A percentile compares a stretch with the other conserved stretches of the same genome.
Evolutionary conservation across 2,329 filamentous ascomycete species (phyloP).

Genomic region (Ceratocystis cubensis): DNA sequence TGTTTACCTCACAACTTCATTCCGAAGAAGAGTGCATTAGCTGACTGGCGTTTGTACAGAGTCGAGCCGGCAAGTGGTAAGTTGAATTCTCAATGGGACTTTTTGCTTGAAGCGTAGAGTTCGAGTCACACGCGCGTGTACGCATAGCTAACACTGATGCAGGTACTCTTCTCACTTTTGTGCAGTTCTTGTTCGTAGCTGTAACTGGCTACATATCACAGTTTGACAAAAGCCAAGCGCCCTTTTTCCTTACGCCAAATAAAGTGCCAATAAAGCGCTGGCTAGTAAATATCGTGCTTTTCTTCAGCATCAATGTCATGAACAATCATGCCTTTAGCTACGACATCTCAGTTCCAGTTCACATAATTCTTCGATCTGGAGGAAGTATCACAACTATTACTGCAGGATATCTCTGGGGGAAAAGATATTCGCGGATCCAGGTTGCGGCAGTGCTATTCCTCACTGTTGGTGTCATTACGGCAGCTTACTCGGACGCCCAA

Average conservation of each 20-base stretch:
- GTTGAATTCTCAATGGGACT: conserved; percentile 19
- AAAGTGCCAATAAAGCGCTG: conserved; percentile 74
- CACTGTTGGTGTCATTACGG: conserved; percentile 73
- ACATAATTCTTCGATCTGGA: conserved; percentile 90
- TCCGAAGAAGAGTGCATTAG: neutral
- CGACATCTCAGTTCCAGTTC: conserved; percentile 87
- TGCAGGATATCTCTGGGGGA: conserved; percentile 78
- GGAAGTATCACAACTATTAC: conserved; percentile 92
- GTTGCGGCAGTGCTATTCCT: conserved; percentile 69
- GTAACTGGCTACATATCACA: conserved; percentile 65
- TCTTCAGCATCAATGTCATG: conserved; percentile 85
- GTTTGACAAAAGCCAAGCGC: conserved; percentile 52
- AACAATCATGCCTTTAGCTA: conserved; percentile 98
- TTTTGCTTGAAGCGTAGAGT: neutral
- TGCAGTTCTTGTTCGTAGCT: conserved; percentile 76
- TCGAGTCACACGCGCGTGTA: neutral
- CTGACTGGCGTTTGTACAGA: conserved; percentile 32
- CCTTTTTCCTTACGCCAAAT: conserved; percentile 62
- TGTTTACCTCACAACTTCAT: neutral
- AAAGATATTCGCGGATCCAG: conserved; percentile 69
- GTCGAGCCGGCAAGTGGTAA: conserved; percentile 73
- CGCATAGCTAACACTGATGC: conserved; percentile 21
- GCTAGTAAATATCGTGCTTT: conserved; percentile 77
- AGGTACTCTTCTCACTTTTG: conserved; percentile 79
- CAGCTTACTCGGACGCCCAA: conserved; percentile 79